phyloP scores from a whole-genome alignment of 2,329 filamentous ascomycete genomes.

The Talaromyces sp. region DNA sequence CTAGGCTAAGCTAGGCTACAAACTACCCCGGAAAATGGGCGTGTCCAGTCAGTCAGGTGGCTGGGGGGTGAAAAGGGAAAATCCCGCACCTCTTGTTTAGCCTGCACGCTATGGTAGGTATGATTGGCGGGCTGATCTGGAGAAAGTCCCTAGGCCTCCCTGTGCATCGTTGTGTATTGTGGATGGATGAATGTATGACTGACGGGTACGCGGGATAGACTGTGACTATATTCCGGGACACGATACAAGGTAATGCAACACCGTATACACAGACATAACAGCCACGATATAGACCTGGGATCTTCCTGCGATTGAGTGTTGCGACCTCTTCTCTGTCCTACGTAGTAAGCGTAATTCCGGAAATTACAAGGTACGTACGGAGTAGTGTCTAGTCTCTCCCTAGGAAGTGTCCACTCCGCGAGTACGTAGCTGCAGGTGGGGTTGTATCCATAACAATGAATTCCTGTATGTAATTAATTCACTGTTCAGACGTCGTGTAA shows the following conservation, averaged over 20 bases:
- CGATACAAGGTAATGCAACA: neutral
- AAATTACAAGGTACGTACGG: neutral
- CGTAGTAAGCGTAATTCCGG: too few species aligned
- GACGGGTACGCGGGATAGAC: neutral
- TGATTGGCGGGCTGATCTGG: conserved; percentile 6
- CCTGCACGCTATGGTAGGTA: neutral
- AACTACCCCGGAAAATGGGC: conserved; percentile 1
- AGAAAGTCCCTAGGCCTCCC: neutral
- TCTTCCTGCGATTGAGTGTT: neutral
- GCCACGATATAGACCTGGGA: neutral
- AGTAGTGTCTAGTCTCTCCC: too few species aligned
- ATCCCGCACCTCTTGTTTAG: conserved; percentile 5
- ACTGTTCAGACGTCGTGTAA: neutral
- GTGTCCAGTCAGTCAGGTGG: conserved; percentile 2
- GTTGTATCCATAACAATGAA: conserved; percentile 4
- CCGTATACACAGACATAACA: neutral
- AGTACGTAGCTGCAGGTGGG: conserved; percentile 5
- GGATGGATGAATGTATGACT: neutral
- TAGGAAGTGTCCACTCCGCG: neutral
- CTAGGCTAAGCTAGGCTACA: neutral
- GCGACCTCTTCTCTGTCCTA: neutral
- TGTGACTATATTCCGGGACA: neutral
- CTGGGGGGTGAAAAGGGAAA: conserved; percentile 3
- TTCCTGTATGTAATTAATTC: neutral
- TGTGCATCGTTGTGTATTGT: too few species aligned